Conservation (phyloP, 495 filamentous ascomycete species). For the Podospora pseudoanserina region DNA sequence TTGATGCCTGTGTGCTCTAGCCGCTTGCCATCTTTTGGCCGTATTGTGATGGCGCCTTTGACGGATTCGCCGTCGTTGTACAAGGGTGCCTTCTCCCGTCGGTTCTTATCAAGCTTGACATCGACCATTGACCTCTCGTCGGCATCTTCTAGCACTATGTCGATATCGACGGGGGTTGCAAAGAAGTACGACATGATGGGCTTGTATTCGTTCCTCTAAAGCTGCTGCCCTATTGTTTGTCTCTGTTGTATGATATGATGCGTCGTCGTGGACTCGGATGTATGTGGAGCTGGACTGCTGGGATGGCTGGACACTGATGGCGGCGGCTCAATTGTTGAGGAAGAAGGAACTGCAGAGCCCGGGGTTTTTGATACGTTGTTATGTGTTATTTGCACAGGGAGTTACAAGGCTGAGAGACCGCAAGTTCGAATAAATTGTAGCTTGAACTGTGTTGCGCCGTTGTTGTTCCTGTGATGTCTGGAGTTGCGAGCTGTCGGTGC, state of each 20-base stretch:
- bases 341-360: neutral
- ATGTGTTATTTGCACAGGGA: neutral
- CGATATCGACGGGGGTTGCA: slow-evolving; percentile 95
- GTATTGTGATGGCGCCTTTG: slow-evolving; percentile 87
- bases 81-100: slow-evolving; percentile 90
- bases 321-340: slow-evolving; percentile 1
- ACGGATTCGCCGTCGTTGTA: slow-evolving; percentile 99
- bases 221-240: neutral
- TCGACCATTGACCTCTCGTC: slow-evolving; percentile 94
- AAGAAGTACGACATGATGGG: slow-evolving; percentile 93
- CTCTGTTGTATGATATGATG: neutral
- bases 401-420: neutral
- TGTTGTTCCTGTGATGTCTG: neutral
- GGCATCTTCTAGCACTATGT: slow-evolving; percentile 91
- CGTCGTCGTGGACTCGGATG: neutral
- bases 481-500: neutral
- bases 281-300: neutral
- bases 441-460: neutral
- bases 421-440: neutral
- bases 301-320: neutral
- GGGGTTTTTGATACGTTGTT: neutral
- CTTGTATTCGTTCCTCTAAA: neutral
- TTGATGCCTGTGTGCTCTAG: slow-evolving; percentile 99
- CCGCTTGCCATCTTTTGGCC: slow-evolving; percentile 97
- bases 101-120: slow-evolving; percentile 95